Evolutionary conservation across 2,329 filamentous ascomycete genomes (phyloP).

Genomic region (Ophiostoma novo-ulmi): DNA sequence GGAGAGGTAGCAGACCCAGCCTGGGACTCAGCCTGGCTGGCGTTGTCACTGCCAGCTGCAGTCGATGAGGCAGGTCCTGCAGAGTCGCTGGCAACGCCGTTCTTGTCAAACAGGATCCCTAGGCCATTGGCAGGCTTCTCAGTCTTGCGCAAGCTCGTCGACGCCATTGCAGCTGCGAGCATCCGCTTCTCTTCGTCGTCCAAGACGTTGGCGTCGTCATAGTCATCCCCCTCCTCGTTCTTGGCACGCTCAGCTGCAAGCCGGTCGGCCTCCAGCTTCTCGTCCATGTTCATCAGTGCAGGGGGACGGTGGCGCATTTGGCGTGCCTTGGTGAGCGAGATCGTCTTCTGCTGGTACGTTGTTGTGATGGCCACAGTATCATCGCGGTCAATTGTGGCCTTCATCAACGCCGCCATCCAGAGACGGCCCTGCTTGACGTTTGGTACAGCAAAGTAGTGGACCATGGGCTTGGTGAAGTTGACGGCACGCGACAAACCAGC

Average conservation of each 20-base stretch:
- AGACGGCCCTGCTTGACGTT: conserved; percentile 80
- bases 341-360: conserved; percentile 95
- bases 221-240: conserved; percentile 23
- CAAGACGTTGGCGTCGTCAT: conserved; percentile 22
- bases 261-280: conserved; percentile 34
- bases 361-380: conserved; percentile 73
- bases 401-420: conserved; percentile 99
- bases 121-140: conserved; percentile 31
- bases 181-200: conserved; percentile 28
- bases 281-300: conserved; percentile 70
- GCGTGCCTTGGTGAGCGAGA: conserved; percentile 81
- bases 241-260: conserved; percentile 18
- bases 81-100: conserved; percentile 29
- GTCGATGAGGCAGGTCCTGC: not conserved
- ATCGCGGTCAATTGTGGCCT: conserved; percentile 95
- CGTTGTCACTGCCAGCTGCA: not conserved
- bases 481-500: conserved; percentile 82
- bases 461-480: conserved; percentile 94
- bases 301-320: conserved; percentile 85
- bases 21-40: not conserved
- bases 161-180: conserved; percentile 26
- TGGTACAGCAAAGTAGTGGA: conserved; percentile 96
- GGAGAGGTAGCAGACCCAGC: conserved; percentile 15
- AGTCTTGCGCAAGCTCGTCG: conserved; percentile 26
- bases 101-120: conserved; percentile 38